Conservation (phyloP, 164 flowering plant species). For the Stephania yunnanensis region DNA sequence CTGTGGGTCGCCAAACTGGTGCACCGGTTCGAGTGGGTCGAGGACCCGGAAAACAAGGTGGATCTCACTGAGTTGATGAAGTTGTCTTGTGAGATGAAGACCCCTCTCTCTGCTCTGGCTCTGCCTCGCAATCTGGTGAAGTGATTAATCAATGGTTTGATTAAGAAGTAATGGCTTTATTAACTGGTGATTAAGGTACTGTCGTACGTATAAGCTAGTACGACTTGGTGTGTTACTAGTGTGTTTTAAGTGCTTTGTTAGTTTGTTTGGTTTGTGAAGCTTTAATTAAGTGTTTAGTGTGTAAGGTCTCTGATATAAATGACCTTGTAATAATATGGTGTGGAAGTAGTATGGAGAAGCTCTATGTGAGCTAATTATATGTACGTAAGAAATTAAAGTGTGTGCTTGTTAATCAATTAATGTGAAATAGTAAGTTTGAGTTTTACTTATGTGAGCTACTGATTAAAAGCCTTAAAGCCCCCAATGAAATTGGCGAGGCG, state of each 20-base stretch:
- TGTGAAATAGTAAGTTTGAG: too few relatives aligned
- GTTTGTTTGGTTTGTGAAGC: not conserved
- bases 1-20: slow-evolving; percentile 51
- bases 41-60: not conserved
- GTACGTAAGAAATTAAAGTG: too few relatives aligned
- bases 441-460: too few relatives aligned
- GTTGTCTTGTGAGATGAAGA: slow-evolving; percentile 1
- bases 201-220: too few relatives aligned
- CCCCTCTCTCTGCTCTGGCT: not conserved
- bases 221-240: not conserved
- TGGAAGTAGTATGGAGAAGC: too few relatives aligned
- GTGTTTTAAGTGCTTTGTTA: not conserved
- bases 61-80: not conserved
- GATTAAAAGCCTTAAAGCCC: too few relatives aligned
- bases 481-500: too few relatives aligned
- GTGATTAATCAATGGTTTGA: not conserved
- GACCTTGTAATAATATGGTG: too few relatives aligned
- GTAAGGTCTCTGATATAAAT: too few relatives aligned
- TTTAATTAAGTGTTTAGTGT: not conserved
- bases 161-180: not conserved
- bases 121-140: not conserved
- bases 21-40: slow-evolving; percentile 36
- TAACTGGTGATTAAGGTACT: not conserved
- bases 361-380: too few relatives aligned
- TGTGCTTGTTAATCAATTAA: too few relatives aligned